These are phyloP conservation scores for Allantophomopsis cytisporea DNA, from an alignment of 2,329 filamentous ascomycete genomes.

Conservation along the genomic window DNA sequence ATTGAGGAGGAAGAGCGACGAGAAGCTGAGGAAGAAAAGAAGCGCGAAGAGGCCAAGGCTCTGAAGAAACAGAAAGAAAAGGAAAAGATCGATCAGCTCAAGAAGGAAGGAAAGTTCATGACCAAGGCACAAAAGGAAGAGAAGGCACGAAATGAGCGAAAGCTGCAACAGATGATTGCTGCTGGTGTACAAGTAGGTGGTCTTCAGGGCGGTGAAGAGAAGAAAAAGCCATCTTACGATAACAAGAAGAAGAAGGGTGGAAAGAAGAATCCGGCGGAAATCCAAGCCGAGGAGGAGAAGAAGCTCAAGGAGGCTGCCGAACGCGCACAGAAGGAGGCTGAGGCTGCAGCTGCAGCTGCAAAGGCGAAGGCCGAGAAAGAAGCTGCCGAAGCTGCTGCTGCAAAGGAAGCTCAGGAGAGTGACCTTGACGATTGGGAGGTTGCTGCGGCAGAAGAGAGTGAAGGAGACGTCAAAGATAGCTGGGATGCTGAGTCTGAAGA, in stretches of 20 bases:
- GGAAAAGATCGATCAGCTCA: constrained; percentile 74
- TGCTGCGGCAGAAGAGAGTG: constrained; percentile 54
- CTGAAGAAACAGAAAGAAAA: constrained; percentile 78
- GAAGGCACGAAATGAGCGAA: constrained; percentile 64
- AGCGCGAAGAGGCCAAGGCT: constrained; percentile 59
- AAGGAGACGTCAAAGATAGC: constrained; percentile 77
- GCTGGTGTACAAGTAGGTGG: constrained; percentile 62
- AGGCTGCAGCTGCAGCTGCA: constrained; percentile 48
- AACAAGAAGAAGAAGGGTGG: constrained; percentile 64
- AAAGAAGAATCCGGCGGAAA: constrained; percentile 30
- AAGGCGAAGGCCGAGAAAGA: constrained; percentile 47
- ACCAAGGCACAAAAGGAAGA: constrained; percentile 79
- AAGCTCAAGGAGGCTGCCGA: constrained; percentile 67
- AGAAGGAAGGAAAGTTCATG: constrained; percentile 77
- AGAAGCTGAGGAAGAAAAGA: constrained; percentile 54
- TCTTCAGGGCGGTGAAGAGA: constrained; percentile 34
- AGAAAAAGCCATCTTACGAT: constrained; percentile 65
- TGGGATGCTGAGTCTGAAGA: constrained; percentile 84
- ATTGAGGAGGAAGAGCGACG: constrained; percentile 51
- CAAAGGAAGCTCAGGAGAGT: constrained; percentile 40
- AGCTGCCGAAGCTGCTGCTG: constrained; percentile 38
- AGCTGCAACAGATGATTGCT: constrained; percentile 74
- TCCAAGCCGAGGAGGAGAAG: constrained; percentile 64
- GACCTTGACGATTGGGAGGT: constrained; percentile 76
- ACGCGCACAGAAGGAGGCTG: constrained; percentile 53